Evolutionary conservation across 1,139 yeast species (phyloP).

Genomic region (Nakaseomyces bracarensis): DNA sequence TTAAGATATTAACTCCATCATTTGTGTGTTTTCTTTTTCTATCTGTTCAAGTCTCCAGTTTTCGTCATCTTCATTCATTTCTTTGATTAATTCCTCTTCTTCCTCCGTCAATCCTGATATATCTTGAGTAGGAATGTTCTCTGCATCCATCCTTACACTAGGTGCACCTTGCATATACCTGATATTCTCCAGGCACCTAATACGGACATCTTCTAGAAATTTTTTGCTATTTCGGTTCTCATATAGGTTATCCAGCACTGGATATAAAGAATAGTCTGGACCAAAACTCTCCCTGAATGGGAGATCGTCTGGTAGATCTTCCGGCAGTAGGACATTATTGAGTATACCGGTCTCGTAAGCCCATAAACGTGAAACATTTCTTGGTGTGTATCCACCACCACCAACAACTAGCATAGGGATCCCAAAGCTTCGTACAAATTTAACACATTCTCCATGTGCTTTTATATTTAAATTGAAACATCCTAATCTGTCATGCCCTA

Average conservation of each 20-base stretch:
- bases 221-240: conserved; percentile 84
- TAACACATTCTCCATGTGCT: conserved; percentile 95
- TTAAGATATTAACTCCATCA: conserved; percentile 26
- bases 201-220: conserved; percentile 71
- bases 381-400: conserved; percentile 96
- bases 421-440: conserved; percentile 77
- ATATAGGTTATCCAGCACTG: conserved; percentile 76
- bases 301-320: conserved; percentile 64
- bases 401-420: conserved; percentile 89
- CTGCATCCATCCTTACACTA: conserved; percentile 77
- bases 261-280: conserved; percentile 87
- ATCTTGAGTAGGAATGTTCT: conserved; percentile 75
- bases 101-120: conserved; percentile 46
- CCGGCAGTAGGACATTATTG: conserved; percentile 67
- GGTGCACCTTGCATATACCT: conserved; percentile 86
- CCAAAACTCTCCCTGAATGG: conserved; percentile 88
- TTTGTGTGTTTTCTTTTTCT: conserved; percentile 34
- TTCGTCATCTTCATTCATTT: conserved; percentile 37
- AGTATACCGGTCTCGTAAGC: conserved; percentile 86
- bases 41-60: conserved; percentile 32
- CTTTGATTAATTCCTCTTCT: conserved; percentile 44
- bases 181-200: conserved; percentile 72
- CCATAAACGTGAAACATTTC: conserved; percentile 93
- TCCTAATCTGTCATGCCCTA: conserved; percentile 85
- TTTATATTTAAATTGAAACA: conserved; percentile 85